Conservation (phyloP, 2,329 filamentous ascomycete genomes). For the Aureobasidium sp. region DNA sequence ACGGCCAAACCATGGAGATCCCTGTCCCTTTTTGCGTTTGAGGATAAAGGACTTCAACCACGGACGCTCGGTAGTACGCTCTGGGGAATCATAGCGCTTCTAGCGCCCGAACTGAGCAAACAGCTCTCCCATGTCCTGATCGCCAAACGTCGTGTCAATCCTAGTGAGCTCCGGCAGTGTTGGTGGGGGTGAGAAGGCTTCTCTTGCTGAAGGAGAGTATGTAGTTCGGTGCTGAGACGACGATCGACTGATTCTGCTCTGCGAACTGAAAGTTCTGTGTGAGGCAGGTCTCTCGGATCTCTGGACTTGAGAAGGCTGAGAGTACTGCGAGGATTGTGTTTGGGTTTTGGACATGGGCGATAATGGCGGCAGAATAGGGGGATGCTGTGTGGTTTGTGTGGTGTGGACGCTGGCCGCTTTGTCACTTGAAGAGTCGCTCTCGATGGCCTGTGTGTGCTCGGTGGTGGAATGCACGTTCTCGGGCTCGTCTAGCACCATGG, state of each 20-base stretch:
- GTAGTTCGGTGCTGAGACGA: neutral
- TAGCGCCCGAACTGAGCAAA: constrained; percentile 10
- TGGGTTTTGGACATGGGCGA: constrained; percentile 5
- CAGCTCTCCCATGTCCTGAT: constrained; percentile 7
- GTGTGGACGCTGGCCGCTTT: neutral
- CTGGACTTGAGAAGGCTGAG: neutral
- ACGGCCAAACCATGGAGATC: constrained; percentile 1
- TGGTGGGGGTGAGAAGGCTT: constrained; percentile 2
- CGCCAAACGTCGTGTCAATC: constrained; percentile 8
- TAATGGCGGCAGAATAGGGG: neutral
- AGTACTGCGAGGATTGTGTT: neutral
- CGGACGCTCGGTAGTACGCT: neutral
- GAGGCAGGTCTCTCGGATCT: neutral
- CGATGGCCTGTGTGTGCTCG: neutral
- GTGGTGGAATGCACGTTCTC: neutral
- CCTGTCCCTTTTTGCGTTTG: neutral
- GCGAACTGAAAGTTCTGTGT: neutral
- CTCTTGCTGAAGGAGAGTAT: neutral
- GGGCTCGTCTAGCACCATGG: neutral
- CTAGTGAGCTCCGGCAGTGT: constrained; percentile 11
- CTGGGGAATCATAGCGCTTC: neutral
- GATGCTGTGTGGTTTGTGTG: neutral
- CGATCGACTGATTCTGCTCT: constrained; percentile 1
- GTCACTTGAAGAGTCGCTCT: neutral
- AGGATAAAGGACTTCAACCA: neutral